Evolutionary conservation across 116 monocot species (phyloP).

Genomic region (Trichopus zeylanicus): DNA sequence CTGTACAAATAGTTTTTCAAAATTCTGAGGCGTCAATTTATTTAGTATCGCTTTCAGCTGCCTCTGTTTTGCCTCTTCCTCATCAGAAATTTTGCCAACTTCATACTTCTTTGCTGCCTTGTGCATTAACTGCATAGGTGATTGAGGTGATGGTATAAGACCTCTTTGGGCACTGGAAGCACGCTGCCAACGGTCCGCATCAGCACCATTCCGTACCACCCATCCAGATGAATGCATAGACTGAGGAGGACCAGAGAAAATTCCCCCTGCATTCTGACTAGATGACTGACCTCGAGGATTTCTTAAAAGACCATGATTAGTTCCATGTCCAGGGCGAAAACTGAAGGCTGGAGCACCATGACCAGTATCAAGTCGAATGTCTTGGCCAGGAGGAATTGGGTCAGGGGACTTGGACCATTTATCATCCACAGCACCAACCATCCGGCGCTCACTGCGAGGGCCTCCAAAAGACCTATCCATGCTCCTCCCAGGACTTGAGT

Average conservation of each 20-base stretch:
- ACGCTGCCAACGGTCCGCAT: conserved; percentile 83
- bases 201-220: conserved; percentile 31
- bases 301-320: conserved; percentile 54
- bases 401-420: conserved; percentile 47
- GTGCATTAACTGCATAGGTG: conserved; percentile 68
- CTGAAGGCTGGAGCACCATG: conserved; percentile 23
- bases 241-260: conserved; percentile 57
- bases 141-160: conserved; percentile 67
- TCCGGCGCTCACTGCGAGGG: conserved; percentile 40
- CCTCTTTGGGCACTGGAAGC: conserved; percentile 45
- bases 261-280: conserved; percentile 45
- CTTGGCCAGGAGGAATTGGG: conserved; percentile 24
- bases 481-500: conserved; percentile 59
- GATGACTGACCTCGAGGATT: conserved; percentile 51
- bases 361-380: conserved; percentile 25
- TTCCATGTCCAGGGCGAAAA: conserved; percentile 45
- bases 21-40: conserved; percentile 70
- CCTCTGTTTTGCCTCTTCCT: conserved; percentile 78
- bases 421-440: conserved; percentile 35
- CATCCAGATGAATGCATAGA: conserved; percentile 31
- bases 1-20: conserved; percentile 55
- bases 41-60: conserved; percentile 65
- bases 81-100: conserved; percentile 74
- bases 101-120: conserved; percentile 81
- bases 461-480: conserved; percentile 29